Conservation (phyloP, 2,329 filamentous ascomycete genomes). For the Aotearoamyces nothofagi region DNA sequence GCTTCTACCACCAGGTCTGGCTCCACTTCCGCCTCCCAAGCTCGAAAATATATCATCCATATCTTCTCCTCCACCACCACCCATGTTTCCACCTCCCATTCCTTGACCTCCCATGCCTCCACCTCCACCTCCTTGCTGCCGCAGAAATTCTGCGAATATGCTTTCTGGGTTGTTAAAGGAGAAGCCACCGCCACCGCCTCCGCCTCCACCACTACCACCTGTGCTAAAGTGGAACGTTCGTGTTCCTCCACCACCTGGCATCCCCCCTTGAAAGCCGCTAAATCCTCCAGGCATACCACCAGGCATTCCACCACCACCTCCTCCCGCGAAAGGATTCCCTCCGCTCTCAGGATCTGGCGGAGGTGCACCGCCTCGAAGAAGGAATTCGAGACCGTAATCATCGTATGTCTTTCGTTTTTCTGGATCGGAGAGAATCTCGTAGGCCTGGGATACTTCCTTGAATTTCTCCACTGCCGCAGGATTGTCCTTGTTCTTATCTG, state of each 20-base stretch:
- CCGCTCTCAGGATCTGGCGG: conserved; percentile 39
- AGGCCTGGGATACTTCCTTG: conserved; percentile 95
- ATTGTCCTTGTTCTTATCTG: conserved; percentile 96
- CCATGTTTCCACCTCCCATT: conserved; percentile 25
- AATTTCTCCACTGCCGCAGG: conserved; percentile 80
- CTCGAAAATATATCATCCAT: conserved; percentile 40
- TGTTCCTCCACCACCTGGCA: conserved; percentile 35
- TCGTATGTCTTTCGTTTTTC: conserved; percentile 96
- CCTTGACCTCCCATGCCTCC: conserved; percentile 22
- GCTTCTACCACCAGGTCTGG: conserved; percentile 24
- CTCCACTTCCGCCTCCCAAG: conserved; percentile 27
- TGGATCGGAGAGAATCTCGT: conserved; percentile 93
- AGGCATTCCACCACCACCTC: conserved; percentile 36
- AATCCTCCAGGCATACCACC: conserved; percentile 33
- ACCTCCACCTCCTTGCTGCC: conserved; percentile 32
- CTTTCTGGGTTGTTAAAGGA: conserved; percentile 70
- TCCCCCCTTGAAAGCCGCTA: conserved; percentile 28
- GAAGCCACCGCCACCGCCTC: conserved; percentile 46
- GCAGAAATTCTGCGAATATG: conserved; percentile 76
- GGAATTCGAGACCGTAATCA: conserved; percentile 84
- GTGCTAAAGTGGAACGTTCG: conserved; percentile 33
- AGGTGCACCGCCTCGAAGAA: conserved; percentile 65
- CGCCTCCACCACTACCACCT: conserved; percentile 27
- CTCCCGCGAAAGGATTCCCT: conserved; percentile 42
- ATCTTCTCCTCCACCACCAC: conserved; percentile 22